Conservation (phyloP, 2,329 filamentous ascomycete genomes). For the Fusarium brachygibbosum region DNA sequence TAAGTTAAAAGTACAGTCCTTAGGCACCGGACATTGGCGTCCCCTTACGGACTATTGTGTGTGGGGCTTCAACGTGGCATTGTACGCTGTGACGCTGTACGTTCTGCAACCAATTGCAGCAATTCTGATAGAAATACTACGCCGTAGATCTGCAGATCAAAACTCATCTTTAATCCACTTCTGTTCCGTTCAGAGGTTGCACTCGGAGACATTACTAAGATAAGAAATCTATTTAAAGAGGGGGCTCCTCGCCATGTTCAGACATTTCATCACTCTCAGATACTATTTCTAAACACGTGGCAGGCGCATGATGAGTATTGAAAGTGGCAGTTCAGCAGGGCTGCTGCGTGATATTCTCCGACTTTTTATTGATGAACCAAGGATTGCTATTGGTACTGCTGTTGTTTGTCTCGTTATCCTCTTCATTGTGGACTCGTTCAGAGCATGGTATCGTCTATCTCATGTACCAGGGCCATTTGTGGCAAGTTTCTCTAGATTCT, state of each 20-base stretch:
- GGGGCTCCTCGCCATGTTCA: not conserved
- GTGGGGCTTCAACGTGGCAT: not conserved
- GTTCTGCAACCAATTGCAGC: not conserved
- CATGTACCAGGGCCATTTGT: constrained; percentile 54
- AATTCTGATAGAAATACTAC: not conserved
- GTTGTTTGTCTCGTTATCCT: constrained; percentile 1
- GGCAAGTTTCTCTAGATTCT: constrained; percentile 52
- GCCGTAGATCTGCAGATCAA: not conserved
- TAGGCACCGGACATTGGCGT: not conserved
- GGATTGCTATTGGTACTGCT: not conserved
- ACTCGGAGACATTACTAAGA: not conserved
- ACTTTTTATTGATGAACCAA: not conserved
- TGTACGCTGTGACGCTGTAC: not conserved
- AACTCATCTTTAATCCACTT: not conserved
- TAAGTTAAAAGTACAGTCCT: not conserved
- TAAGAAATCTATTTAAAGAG: not conserved
- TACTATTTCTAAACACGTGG: too few species aligned
- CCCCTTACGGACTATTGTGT: not conserved
- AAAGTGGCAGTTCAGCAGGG: not conserved
- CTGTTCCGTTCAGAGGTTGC: not conserved
- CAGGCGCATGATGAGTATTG: not conserved
- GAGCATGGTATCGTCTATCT: constrained; percentile 51
- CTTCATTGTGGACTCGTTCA: constrained; percentile 31
- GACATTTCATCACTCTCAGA: not conserved
- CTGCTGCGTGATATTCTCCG: constrained; percentile 6